Evolutionary conservation across 345 rosid genomes (phyloP).

Genomic region (Pugionium dolabratum): DNA sequence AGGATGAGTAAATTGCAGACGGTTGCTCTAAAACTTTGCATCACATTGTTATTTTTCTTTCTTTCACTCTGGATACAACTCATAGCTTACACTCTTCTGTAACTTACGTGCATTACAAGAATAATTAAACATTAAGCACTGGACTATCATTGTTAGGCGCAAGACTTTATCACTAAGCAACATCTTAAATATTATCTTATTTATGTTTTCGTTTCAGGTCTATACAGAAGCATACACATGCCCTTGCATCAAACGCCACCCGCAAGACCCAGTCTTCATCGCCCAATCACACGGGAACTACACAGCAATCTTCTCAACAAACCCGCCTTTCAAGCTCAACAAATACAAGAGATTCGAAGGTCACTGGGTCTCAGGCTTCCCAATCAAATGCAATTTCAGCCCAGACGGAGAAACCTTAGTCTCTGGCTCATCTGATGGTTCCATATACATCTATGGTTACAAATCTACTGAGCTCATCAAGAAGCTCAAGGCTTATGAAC

Average conservation of each 20-base stretch:
- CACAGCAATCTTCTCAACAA: constrained; percentile 75
- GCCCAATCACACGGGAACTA: constrained; percentile 91
- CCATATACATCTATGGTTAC: constrained; percentile 55
- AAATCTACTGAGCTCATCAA: constrained; percentile 50
- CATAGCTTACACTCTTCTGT: neutral
- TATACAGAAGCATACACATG: constrained; percentile 87
- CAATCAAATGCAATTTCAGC: constrained; percentile 79
- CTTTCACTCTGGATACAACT: constrained; percentile 3
- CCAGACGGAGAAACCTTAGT: constrained; percentile 62
- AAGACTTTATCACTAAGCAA: neutral
- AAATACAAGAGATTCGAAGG: constrained; percentile 71
- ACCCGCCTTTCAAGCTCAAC: constrained; percentile 79
- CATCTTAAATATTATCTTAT: neutral
- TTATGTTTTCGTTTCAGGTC: constrained; percentile 45
- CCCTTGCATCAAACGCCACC: constrained; percentile 70
- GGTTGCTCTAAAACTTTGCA: neutral
- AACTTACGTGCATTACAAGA: neutral
- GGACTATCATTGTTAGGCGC: neutral
- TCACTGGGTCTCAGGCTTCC: constrained; percentile 82
- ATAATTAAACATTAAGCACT: neutral
- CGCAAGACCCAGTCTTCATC: constrained; percentile 60
- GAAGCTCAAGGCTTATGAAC: constrained; percentile 66
- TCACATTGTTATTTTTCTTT: neutral
- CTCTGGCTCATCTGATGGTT: constrained; percentile 82
- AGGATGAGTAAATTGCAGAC: neutral